Conservation (phyloP, 768 basidiomycete genomes). For the Boletus edulis region DNA sequence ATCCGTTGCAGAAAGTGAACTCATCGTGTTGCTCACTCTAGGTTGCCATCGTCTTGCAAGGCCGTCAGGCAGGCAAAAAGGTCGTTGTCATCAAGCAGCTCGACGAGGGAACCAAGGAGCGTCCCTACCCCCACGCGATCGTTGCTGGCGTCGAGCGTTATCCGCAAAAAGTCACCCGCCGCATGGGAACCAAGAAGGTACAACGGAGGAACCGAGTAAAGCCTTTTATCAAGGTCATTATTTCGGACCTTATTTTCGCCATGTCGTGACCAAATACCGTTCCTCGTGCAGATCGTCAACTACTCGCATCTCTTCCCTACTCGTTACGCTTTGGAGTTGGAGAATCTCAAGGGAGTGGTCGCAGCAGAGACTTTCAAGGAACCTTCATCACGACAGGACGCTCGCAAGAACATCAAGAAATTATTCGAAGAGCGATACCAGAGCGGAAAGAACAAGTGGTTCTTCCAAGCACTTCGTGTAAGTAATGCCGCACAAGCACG, state of each 20-base stretch:
- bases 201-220: slow-evolving; percentile 94
- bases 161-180: slow-evolving; percentile 95
- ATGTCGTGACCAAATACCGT: neutral
- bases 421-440: slow-evolving; percentile 93
- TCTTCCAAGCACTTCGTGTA: slow-evolving; percentile 86
- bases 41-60: slow-evolving; percentile 97
- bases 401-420: slow-evolving; percentile 97
- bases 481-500: slow-evolving; percentile 16
- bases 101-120: slow-evolving; percentile 96
- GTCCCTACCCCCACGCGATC: slow-evolving; percentile 96
- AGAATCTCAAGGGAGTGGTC: slow-evolving; percentile 87
- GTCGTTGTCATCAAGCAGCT: slow-evolving; percentile 98
- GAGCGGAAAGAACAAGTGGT: slow-evolving; percentile 96
- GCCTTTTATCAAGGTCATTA: slow-evolving; percentile 96
- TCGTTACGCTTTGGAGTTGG: slow-evolving; percentile 96
- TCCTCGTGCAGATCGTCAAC: slow-evolving; percentile 70
- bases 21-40: slow-evolving; percentile 24
- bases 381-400: slow-evolving; percentile 89
- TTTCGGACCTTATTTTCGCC: neutral
- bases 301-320: slow-evolving; percentile 99
- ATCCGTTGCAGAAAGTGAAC: neutral
- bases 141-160: slow-evolving; percentile 98
- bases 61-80: slow-evolving; percentile 99
- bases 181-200: slow-evolving; percentile 96
- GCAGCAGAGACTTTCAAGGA: slow-evolving; percentile 94